Conservation (phyloP, 1,284 basidiomycete genomes). For the Coniferiporia sulphurascens region DNA sequence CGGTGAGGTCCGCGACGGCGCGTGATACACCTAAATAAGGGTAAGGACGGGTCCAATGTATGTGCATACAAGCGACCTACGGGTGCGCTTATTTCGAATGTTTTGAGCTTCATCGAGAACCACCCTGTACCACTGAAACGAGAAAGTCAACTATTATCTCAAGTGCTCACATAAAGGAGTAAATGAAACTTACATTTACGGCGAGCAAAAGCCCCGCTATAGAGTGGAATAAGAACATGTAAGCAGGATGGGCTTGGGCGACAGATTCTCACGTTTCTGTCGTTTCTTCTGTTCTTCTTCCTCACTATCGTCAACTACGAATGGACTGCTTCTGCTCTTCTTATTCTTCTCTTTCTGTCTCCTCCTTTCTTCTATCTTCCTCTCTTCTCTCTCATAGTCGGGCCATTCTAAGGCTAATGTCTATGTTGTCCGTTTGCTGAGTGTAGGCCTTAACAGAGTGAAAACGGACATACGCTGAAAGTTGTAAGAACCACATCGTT, state of each 20-base stretch:
- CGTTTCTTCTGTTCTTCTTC: constrained; percentile 28
- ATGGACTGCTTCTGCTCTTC: constrained; percentile 33
- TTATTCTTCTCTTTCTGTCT: constrained; percentile 37
- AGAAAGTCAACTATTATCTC: background rate
- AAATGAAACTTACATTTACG: constrained; percentile 23
- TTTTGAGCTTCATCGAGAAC: constrained; percentile 54
- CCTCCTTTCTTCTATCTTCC: constrained; percentile 36
- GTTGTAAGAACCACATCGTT: constrained; percentile 59
- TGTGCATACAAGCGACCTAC: constrained; percentile 27
- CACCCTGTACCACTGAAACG: constrained; percentile 44
- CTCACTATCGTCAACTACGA: constrained; percentile 39
- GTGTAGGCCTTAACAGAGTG: background rate
- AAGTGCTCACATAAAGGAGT: background rate
- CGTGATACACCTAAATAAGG: constrained; percentile 37
- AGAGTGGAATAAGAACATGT: background rate
- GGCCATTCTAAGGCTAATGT: constrained; percentile 55
- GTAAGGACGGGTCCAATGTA: too few relatives aligned
- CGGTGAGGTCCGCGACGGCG: constrained; percentile 40
- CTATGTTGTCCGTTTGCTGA: constrained; percentile 26
- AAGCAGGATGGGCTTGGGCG: background rate
- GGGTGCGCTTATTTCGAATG: constrained; percentile 46
- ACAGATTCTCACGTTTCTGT: constrained; percentile 27
- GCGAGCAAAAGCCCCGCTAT: constrained; percentile 11
- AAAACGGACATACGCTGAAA: constrained; percentile 35
- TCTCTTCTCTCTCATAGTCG: constrained; percentile 42